Evolutionary conservation across 192 early-diverging fungal genomes (phyloP), one percentile per base, ranked within the genome.

Genomic region (Backusella mclennaniae): DNA sequence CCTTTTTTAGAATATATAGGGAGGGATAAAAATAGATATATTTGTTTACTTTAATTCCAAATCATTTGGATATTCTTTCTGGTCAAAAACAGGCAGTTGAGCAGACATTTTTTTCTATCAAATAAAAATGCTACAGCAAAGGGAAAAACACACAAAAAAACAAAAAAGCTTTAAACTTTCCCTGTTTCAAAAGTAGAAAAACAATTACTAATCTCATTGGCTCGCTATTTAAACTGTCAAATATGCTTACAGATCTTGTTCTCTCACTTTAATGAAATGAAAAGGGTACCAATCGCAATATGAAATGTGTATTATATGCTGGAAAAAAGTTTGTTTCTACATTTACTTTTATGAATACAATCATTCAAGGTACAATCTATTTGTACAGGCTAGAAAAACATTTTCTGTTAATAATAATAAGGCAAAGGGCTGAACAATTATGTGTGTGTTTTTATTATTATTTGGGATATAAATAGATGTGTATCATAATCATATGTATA

Each of bases 31-130:
- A 23, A 52, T 36, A 52, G n/a, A 6, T 33, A 35, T 73, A 19
- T 56, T 46, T 69, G 69, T 44, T 66, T 82, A 75, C 80, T 73
- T 75, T 39, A 82, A 46, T 38, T 82, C 69, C 4, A 82, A 29
- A 19, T 77, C 76, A 21, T 69, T 23, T 42, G 80, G 80, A 71
- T 79, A 79, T n/a, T 75, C 29, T 4, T 23, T 73, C 35, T 72
- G 38, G 9, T 71, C 35, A 17, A 68, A 74, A n/a, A 75, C 76
- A 14, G 80, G 80, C 1, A 82, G 66, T 42, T 35, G 29, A 19
- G 80, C 80, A 21, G 80, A 77, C 68, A 82, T 82, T 69, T 21
- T 19, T 39, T 38, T 8, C 8, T 38, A 39, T 17, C 7, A 36
- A 5, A 67, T 15, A 67, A 31, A 17, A 36, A 67, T 35, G 7